These are phyloP conservation scores for Simplicillium sp. DNA, from an alignment of 2,329 filamentous ascomycete genomes.

Conservation along the genomic window DNA sequence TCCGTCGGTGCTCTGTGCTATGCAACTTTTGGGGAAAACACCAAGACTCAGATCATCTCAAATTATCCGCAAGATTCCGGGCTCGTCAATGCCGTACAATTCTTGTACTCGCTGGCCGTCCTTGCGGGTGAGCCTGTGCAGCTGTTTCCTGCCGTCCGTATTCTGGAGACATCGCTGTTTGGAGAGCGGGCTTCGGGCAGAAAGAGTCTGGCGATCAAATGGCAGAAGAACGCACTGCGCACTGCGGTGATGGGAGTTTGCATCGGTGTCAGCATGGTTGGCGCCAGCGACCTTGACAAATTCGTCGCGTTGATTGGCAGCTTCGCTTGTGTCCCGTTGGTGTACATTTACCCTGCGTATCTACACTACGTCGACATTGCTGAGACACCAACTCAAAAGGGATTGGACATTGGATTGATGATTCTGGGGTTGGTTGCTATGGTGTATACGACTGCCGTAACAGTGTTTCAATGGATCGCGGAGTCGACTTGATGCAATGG, in stretches of 20 bases:
- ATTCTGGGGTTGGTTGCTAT: conserved; percentile 54
- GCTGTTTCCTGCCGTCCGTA: conserved; percentile 64
- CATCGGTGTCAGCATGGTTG: conserved; percentile 50
- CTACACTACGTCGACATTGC: conserved; percentile 62
- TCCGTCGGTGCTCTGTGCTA: conserved; percentile 66
- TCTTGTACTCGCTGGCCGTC: conserved; percentile 64
- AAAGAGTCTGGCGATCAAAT: conserved; percentile 55
- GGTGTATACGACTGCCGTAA: conserved; percentile 62
- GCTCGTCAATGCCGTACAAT: conserved; percentile 68
- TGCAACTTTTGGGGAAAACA: conserved; percentile 59
- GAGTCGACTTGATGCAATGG: conserved; percentile 3
- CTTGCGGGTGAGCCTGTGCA: conserved; percentile 67
- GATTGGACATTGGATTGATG: conserved; percentile 53
- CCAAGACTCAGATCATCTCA: conserved; percentile 65
- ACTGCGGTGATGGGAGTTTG: conserved; percentile 47
- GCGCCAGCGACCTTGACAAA: conserved; percentile 61
- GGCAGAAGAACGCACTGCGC: conserved; percentile 66
- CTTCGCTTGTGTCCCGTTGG: conserved; percentile 64
- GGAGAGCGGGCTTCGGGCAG: conserved; percentile 57
- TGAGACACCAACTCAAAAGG: conserved; percentile 22
- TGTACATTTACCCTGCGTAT: conserved; percentile 68
- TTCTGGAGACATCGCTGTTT: conserved; percentile 59
- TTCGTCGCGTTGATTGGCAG: conserved; percentile 68
- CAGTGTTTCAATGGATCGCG: conserved; percentile 28
- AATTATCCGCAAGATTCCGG: conserved; percentile 63